Evolutionary conservation across 345 rosid genomes (phyloP).

Genomic region (Microthlaspi erraticum): DNA sequence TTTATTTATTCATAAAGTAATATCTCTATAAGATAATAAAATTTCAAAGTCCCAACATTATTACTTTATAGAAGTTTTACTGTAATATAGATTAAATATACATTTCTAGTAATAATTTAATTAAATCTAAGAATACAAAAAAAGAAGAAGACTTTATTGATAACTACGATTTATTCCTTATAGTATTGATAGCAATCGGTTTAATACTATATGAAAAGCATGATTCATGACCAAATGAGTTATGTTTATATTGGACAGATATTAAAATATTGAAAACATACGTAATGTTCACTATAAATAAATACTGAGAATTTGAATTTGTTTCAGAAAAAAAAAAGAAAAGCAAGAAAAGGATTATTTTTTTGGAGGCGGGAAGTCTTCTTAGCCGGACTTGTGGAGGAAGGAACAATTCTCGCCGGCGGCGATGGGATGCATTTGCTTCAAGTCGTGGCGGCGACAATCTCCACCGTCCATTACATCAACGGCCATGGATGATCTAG

Average conservation of each 20-base stretch:
- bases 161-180: too few species aligned
- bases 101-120: too few species aligned
- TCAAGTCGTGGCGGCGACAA: slow-evolving; percentile 28
- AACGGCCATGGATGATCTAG: slow-evolving; percentile 9
- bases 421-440: slow-evolving; percentile 43
- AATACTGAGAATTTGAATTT: slow-evolving; percentile 9
- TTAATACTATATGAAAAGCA: slow-evolving; percentile 14
- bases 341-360: too few species aligned
- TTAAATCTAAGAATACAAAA: too few species aligned
- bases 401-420: slow-evolving; percentile 15
- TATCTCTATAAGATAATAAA: too few species aligned
- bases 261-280: too few species aligned
- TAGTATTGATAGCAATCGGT: neutral
- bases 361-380: slow-evolving; percentile 24
- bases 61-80: too few species aligned
- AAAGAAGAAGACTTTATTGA: too few species aligned
- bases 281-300: too few species aligned
- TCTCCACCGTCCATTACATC: slow-evolving; percentile 35
- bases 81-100: too few species aligned
- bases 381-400: neutral
- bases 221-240: slow-evolving; percentile 27
- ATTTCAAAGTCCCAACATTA: too few species aligned
- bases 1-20: too few species aligned
- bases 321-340: neutral
- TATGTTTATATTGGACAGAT: neutral